Conservation (phyloP, 2,329 filamentous ascomycete species). For the Fusarium siculi region DNA sequence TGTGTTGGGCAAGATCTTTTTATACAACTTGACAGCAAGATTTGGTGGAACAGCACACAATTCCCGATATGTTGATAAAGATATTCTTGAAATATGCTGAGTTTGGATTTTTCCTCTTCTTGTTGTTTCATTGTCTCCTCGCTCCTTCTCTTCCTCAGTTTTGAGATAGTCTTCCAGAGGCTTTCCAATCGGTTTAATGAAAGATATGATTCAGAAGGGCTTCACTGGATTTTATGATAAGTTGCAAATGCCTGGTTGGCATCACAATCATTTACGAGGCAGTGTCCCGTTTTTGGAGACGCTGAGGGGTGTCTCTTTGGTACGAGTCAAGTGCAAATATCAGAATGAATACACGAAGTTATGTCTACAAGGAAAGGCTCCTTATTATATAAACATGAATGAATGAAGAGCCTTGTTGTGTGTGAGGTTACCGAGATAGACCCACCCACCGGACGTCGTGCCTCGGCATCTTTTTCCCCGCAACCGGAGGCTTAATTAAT, state of each 20-base stretch:
- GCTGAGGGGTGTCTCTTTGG: background rate
- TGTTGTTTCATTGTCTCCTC: background rate
- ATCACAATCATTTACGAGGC: background rate
- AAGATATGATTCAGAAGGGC: background rate
- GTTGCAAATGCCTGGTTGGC: background rate
- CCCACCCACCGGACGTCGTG: slow-evolving; percentile 35
- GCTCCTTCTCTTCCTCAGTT: background rate
- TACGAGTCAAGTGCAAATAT: background rate
- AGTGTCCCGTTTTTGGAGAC: background rate
- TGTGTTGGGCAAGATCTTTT: slow-evolving; percentile 13
- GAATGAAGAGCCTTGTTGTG: background rate
- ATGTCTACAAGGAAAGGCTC: background rate
- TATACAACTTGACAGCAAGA: slow-evolving; percentile 11
- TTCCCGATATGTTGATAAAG: slow-evolving; percentile 4
- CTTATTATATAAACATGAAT: background rate
- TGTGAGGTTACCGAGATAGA: slow-evolving; percentile 23
- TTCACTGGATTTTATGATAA: background rate
- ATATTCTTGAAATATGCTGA: slow-evolving; percentile 15
- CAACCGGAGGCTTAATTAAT: slow-evolving; percentile 39
- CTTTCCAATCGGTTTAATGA: background rate
- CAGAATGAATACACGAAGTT: background rate
- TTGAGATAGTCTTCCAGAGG: background rate
- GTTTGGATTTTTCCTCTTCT: background rate
- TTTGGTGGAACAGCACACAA: slow-evolving; percentile 42
- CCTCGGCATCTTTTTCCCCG: slow-evolving; percentile 47